phyloP scores from a whole-genome alignment of 768 basidiomycete genomes.

The Gelatoporia subvermispora region DNA sequence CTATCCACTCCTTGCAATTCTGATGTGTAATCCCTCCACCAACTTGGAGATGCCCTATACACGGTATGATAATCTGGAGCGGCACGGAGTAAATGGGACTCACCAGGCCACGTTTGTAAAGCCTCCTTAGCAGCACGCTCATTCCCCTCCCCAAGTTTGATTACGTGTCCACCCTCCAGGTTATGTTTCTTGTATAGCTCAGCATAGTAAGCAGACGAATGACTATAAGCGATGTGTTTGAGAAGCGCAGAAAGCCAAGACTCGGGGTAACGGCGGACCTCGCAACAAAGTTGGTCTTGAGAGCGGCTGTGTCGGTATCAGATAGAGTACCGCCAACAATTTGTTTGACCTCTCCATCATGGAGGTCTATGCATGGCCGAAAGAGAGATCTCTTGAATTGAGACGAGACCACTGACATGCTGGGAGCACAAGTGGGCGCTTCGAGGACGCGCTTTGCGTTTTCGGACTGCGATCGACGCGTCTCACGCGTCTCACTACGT shows the following conservation, averaged over 20 bases:
- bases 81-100: constrained; percentile 9
- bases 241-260: constrained; percentile 10
- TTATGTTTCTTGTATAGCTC: constrained; percentile 64
- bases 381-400: constrained; percentile 38
- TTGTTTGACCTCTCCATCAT: constrained; percentile 94
- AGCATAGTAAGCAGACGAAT: constrained; percentile 77
- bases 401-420: no score
- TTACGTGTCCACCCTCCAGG: constrained; percentile 88
- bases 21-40: constrained; percentile 86
- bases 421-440: no score
- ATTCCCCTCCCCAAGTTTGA: constrained; percentile 90
- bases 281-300: constrained; percentile 90
- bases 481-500: no score
- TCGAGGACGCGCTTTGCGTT: no score
- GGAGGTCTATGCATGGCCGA: constrained; percentile 95
- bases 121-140: constrained; percentile 86
- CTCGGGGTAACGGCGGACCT: constrained; percentile 44
- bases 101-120: constrained; percentile 79
- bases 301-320: constrained; percentile 48
- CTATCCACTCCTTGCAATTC: constrained; percentile 83
- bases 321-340: constrained; percentile 95
- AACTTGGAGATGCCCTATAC: constrained; percentile 73
- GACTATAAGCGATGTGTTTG: constrained; percentile 35
- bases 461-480: no score
- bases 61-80: constrained; percentile 1